A percentile compares a stretch with the other conserved stretches of the same genome.
phyloP scores from a whole-genome alignment of 495 filamentous ascomycete species.

The Hypoxylon trugodes region DNA sequence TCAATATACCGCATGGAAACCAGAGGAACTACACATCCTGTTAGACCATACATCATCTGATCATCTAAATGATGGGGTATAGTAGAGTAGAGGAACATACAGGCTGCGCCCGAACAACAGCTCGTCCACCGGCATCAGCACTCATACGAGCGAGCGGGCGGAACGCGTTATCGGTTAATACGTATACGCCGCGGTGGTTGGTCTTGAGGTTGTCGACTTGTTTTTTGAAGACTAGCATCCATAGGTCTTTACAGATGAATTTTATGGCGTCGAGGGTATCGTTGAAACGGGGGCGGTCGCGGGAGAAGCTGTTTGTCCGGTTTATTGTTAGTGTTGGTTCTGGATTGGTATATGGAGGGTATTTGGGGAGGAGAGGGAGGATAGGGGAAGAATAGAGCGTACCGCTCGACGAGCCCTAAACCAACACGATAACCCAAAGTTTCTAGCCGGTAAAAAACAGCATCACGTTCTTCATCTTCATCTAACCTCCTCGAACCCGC shows the following conservation, averaged over 20 bases:
- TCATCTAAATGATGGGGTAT: too few species aligned
- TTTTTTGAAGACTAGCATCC: constrained; percentile 92
- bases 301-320: constrained; percentile 75
- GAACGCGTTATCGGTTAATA: constrained; percentile 93
- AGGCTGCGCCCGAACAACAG: constrained; percentile 78
- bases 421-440: constrained; percentile 89
- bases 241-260: constrained; percentile 97
- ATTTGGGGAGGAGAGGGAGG: constrained; percentile 71
- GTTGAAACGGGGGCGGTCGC: constrained; percentile 84
- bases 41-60: background rate
- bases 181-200: constrained; percentile 96
- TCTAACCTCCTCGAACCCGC: constrained; percentile 48
- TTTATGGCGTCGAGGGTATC: constrained; percentile 94
- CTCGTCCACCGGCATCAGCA: constrained; percentile 73
- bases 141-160: constrained; percentile 89
- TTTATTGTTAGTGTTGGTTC: background rate
- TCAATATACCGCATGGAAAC: constrained; percentile 92
- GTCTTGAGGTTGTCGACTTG: constrained; percentile 99
- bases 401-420: constrained; percentile 92
- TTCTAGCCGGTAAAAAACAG: constrained; percentile 86
- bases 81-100: constrained; percentile 58
- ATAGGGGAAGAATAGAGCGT: constrained; percentile 51
- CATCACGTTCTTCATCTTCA: constrained; percentile 83
- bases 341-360: constrained; percentile 33
- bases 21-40: constrained; percentile 75